Evolutionary conservation across 208 protist species (phyloP).

Genomic region (Angomonas desouzai): DNA sequence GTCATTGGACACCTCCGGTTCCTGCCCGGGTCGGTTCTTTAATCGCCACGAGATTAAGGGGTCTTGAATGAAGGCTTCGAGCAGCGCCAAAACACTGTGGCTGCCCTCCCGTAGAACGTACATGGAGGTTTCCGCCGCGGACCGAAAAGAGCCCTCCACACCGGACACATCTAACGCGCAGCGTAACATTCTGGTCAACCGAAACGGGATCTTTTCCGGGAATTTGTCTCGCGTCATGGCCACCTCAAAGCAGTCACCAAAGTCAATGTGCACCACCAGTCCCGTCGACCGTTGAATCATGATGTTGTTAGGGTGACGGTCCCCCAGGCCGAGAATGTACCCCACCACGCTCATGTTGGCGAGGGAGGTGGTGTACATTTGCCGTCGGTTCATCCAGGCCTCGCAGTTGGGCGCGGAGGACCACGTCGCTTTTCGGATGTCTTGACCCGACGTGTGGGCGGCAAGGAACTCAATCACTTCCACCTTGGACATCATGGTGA

Average conservation of each 20-base stretch:
- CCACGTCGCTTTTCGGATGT: slow-evolving; percentile 97
- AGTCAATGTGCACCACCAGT: slow-evolving; percentile 99
- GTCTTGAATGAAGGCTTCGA: slow-evolving; percentile 99
- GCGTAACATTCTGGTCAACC: slow-evolving; percentile 99
- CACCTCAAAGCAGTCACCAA: slow-evolving; percentile 99
- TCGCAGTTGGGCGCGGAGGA: slow-evolving; percentile 94
- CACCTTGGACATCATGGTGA: slow-evolving; percentile 84
- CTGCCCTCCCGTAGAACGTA: slow-evolving; percentile 96
- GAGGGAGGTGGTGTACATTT: slow-evolving; percentile 98
- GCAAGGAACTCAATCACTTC: slow-evolving; percentile 95
- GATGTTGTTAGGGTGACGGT: slow-evolving; percentile 99
- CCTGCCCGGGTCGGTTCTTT: slow-evolving; percentile 64
- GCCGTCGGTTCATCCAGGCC: slow-evolving; percentile 97
- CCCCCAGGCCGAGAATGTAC: slow-evolving; percentile 98
- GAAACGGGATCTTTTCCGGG: slow-evolving; percentile 99
- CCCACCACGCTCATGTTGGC: slow-evolving; percentile 99
- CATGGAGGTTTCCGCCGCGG: slow-evolving; percentile 97
- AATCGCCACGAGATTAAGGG: slow-evolving; percentile 99
- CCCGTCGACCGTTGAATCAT: slow-evolving; percentile 98
- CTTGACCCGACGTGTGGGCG: slow-evolving; percentile 94
- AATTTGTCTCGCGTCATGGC: slow-evolving; percentile 99
- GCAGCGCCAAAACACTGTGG: slow-evolving; percentile 97
- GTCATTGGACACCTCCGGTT: slow-evolving; percentile 64
- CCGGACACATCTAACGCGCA: slow-evolving; percentile 98
- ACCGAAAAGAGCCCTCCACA: slow-evolving; percentile 97